Evolutionary conservation across 768 basidiomycete species (phyloP).

Genomic region (Galerina marginata): DNA sequence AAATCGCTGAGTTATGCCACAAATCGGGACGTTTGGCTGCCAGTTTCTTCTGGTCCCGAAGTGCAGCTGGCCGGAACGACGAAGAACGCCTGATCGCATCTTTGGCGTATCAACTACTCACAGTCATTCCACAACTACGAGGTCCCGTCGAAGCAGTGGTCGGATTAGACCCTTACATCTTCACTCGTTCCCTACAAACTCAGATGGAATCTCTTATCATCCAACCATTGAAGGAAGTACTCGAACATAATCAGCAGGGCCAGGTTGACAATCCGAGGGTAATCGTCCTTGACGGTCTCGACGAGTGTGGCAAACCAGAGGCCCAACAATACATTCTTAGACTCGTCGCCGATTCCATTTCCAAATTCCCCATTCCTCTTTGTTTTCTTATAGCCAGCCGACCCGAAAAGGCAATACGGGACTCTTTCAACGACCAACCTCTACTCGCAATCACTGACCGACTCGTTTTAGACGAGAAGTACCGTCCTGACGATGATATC

Average conservation of each 20-base stretch:
- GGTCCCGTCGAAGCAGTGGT: not conserved
- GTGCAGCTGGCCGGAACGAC: not conserved
- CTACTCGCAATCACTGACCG: not conserved
- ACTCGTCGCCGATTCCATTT: not conserved
- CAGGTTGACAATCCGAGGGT: not conserved
- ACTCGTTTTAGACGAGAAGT: slow-evolving; percentile 9
- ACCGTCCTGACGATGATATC: slow-evolving; percentile 9
- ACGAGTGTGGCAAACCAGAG: slow-evolving; percentile 17
- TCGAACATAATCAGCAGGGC: not conserved
- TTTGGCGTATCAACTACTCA: slow-evolving; percentile 15
- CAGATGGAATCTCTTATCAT: slow-evolving; percentile 17
- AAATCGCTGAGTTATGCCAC: slow-evolving; percentile 7
- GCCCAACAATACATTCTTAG: slow-evolving; percentile 10
- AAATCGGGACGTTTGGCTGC: slow-evolving; percentile 2
- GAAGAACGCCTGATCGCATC: slow-evolving; percentile 5
- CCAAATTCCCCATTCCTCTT: not conserved
- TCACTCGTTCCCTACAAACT: not conserved
- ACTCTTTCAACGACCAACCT: not conserved
- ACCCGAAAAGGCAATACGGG: slow-evolving; percentile 8
- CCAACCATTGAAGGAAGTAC: not conserved
- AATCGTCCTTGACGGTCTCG: slow-evolving; percentile 23
- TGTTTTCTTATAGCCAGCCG: slow-evolving; percentile 17
- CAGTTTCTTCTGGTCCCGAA: slow-evolving; percentile 17
- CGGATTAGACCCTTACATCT: slow-evolving; percentile 4
- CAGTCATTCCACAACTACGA: not conserved